Percentiles rank a stretch among this genome's conserved stretches.
Conservation (phyloP, 306 rosid species). For the Lathyrus oleraceus region DNA sequence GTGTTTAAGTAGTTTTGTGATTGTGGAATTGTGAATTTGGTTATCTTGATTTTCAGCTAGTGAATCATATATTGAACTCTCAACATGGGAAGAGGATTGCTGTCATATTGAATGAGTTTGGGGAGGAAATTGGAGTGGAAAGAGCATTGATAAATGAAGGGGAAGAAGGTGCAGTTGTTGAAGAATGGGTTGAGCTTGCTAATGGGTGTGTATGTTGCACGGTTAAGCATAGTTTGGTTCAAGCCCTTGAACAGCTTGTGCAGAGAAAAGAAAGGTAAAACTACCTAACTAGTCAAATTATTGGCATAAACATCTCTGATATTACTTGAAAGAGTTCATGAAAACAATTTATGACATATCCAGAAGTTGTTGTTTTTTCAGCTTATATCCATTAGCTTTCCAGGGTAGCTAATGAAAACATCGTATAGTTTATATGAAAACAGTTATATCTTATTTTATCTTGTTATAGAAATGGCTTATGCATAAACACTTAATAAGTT, state of each 20-base stretch:
- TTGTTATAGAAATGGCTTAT: too few species aligned
- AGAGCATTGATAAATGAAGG: conserved; percentile 98
- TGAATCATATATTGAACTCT: conserved; percentile 75
- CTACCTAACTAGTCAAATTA: not conserved
- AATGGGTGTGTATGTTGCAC: conserved; percentile 92
- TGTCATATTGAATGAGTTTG: conserved; percentile 91
- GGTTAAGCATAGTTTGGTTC: conserved; percentile 92
- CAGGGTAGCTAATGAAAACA: too few species aligned
- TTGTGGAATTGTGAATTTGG: conserved; percentile 24
- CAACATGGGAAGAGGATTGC: conserved; percentile 93
- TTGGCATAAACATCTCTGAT: too few species aligned
- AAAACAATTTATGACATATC: too few species aligned
- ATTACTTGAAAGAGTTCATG: too few species aligned
- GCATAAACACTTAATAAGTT: too few species aligned
- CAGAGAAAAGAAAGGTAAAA: conserved; percentile 80
- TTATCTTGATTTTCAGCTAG: conserved; percentile 54
- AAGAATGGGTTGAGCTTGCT: conserved; percentile 97
- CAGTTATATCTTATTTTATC: too few species aligned
- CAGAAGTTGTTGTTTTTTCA: too few species aligned
- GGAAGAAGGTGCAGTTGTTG: conserved; percentile 85
- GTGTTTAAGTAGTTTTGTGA: conserved; percentile 12
- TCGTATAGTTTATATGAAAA: too few species aligned
- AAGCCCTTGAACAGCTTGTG: conserved; percentile 93
- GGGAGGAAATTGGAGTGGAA: conserved; percentile 96
- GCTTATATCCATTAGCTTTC: too few species aligned